Evolutionary conservation across 345 rosid genomes (phyloP).

Genomic region (Gossypium sturtianum): DNA sequence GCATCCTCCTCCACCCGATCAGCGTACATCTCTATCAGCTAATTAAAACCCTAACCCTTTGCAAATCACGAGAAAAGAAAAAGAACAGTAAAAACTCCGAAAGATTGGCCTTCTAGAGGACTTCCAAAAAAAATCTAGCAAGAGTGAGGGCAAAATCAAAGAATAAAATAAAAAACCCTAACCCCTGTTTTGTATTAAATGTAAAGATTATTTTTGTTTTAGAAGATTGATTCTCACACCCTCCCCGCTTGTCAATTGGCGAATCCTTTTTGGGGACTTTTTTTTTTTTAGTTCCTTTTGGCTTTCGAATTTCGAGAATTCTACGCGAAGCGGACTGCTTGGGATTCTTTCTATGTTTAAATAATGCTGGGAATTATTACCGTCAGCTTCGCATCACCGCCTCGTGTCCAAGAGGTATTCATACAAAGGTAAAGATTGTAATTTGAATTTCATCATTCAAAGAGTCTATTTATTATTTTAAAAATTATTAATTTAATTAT

Average conservation of each 20-base stretch:
- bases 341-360: no score
- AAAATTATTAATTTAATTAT: no score
- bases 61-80: background rate
- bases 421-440: no score
- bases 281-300: background rate
- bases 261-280: background rate
- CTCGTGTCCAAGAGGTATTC: no score
- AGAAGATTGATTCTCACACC: no score
- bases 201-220: background rate
- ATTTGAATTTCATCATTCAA: no score
- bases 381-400: no score
- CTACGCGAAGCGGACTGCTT: background rate
- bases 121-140: background rate
- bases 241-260: background rate
- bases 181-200: background rate
- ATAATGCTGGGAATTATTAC: no score
- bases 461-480: no score
- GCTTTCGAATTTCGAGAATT: background rate
- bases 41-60: conserved; percentile 36
- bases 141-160: background rate
- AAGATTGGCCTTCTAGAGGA: background rate
- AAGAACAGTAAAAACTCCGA: background rate
- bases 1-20: conserved; percentile 80
- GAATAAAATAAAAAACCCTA: background rate
- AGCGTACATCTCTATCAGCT: conserved; percentile 61